phyloP scores from a whole-genome alignment of 352 stramenopile genomes.

The Phytophthora melonis region DNA sequence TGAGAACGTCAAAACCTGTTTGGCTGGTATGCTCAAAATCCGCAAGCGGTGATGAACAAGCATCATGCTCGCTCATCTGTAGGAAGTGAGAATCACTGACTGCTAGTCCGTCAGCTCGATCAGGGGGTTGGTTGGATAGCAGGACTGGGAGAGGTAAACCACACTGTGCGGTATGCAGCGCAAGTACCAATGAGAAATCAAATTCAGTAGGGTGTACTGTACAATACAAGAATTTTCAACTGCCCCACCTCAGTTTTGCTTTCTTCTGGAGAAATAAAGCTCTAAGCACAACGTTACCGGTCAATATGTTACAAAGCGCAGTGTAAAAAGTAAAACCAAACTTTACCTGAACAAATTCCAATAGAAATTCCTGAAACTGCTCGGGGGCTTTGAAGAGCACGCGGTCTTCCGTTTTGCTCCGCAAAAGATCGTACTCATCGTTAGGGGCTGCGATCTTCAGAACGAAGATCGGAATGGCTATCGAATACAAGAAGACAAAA shows the following conservation, averaged over 20 bases:
- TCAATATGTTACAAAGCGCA: neutral
- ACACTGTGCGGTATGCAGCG: neutral
- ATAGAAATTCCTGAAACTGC: slow-evolving; percentile 46
- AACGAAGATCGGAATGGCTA: slow-evolving; percentile 82
- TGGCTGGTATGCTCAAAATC: neutral
- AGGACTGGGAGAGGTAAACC: neutral
- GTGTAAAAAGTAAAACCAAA: neutral
- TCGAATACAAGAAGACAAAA: no score
- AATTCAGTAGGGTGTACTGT: neutral
- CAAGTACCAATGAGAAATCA: neutral
- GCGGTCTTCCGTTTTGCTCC: slow-evolving; percentile 30
- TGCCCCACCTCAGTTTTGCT: slow-evolving; percentile 21
- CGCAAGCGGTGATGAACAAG: neutral
- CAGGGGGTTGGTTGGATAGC: neutral
- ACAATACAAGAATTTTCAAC: neutral
- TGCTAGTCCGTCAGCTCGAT: neutral
- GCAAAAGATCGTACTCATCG: slow-evolving; percentile 47
- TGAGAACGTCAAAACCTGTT: neutral
- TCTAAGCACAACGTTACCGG: slow-evolving; percentile 1
- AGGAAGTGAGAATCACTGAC: neutral
- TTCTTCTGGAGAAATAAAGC: slow-evolving; percentile 15
- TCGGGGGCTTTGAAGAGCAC: slow-evolving; percentile 53
- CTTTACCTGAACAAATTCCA: slow-evolving; percentile 58
- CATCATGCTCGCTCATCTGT: neutral
- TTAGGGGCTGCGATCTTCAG: slow-evolving; percentile 58